Percentiles rank a stretch among this genome's conserved stretches.
These are phyloP conservation scores for Excoecaria agallocha DNA, from an alignment of 345 rosid genomes.

Conservation along the genomic window DNA sequence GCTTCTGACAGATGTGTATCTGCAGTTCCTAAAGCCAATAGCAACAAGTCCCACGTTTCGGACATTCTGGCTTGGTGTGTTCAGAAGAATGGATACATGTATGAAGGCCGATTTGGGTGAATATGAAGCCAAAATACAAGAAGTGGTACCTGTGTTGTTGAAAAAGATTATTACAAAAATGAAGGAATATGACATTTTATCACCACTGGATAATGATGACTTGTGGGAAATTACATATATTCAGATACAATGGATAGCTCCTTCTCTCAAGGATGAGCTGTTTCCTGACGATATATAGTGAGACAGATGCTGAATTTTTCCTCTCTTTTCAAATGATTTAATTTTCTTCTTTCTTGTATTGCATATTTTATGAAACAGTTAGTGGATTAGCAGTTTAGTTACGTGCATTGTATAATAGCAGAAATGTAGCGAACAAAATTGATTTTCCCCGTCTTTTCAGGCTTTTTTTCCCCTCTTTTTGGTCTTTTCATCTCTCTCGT, in stretches of 20 bases:
- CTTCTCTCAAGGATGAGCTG: constrained; percentile 71
- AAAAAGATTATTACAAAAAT: constrained; percentile 60
- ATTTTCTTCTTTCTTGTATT: too few species aligned
- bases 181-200: constrained; percentile 68
- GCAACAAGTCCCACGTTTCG: constrained; percentile 56
- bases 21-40: constrained; percentile 50
- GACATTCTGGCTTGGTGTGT: constrained; percentile 84
- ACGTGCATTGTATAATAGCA: too few species aligned
- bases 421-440: too few species aligned
- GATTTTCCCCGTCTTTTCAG: too few species aligned
- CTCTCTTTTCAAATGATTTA: too few species aligned
- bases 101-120: constrained; percentile 80
- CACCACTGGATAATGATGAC: constrained; percentile 61
- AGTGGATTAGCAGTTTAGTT: too few species aligned
- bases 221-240: constrained; percentile 80
- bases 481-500: too few species aligned
- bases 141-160: constrained; percentile 57
- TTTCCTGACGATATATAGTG: constrained; percentile 50
- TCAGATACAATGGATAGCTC: constrained; percentile 97
- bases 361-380: too few species aligned
- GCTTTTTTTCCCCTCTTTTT: too few species aligned
- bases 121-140: constrained; percentile 55
- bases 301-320: too few species aligned
- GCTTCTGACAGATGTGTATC: constrained; percentile 51
- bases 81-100: constrained; percentile 95